These are phyloP conservation scores for Cupressus sempervirens DNA, from an alignment of 75 land plant species.

Conservation along the genomic window DNA sequence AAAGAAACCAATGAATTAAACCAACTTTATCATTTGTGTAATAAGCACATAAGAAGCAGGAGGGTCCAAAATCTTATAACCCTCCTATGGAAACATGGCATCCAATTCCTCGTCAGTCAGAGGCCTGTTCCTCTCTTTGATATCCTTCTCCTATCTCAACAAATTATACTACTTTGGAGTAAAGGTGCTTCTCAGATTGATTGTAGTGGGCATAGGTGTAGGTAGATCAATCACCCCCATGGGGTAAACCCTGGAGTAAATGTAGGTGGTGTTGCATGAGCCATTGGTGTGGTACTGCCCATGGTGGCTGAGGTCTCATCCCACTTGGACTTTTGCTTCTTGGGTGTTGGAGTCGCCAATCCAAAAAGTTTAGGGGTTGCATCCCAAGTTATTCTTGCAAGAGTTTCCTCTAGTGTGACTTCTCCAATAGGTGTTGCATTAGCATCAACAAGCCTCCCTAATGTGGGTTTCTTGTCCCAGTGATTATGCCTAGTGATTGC, in stretches of 20 bases:
- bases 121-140: slow-evolving; percentile 91
- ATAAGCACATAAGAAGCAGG: slow-evolving; percentile 94
- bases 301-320: slow-evolving; percentile 95
- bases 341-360: slow-evolving; percentile 79
- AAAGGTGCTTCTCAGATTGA: slow-evolving; percentile 64
- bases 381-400: slow-evolving; percentile 98
- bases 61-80: slow-evolving; percentile 87
- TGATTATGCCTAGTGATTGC: slow-evolving; percentile 65
- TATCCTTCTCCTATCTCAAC: slow-evolving; percentile 92
- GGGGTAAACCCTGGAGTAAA: slow-evolving; percentile 94
- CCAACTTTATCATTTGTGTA: too few relatives aligned
- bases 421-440: slow-evolving; percentile 73
- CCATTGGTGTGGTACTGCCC: slow-evolving; percentile 85
- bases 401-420: slow-evolving; percentile 84
- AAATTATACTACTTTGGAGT: slow-evolving; percentile 94
- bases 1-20: too few relatives aligned
- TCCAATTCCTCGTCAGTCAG: slow-evolving; percentile 92
- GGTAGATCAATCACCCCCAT: slow-evolving; percentile 88
- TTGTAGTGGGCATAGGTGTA: slow-evolving; percentile 79
- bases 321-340: slow-evolving; percentile 92
- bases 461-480: slow-evolving; percentile 97
- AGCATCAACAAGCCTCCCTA: slow-evolving; percentile 68
- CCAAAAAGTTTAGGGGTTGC: slow-evolving; percentile 87
- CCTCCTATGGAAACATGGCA: slow-evolving; percentile 93
- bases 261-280: slow-evolving; percentile 73